These are phyloP conservation scores for Candida nitratophila DNA, from an alignment of 805 yeast species.

Conservation along the genomic window DNA sequence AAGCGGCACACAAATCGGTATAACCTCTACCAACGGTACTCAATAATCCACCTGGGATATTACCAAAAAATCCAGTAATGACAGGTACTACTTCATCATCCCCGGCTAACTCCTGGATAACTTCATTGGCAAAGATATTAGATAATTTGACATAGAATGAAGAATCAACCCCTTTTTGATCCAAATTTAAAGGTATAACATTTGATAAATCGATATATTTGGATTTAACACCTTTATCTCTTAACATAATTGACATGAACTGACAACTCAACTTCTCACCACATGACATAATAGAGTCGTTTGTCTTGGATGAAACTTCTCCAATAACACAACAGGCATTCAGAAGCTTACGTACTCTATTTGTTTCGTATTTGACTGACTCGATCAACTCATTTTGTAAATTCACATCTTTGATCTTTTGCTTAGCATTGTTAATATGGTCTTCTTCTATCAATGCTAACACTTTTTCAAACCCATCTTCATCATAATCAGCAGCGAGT, in stretches of 20 bases:
- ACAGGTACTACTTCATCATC: constrained; percentile 61
- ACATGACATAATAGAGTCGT: constrained; percentile 83
- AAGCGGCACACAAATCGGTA: constrained; percentile 96
- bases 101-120: constrained; percentile 29
- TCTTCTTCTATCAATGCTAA: constrained; percentile 69
- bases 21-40: constrained; percentile 96
- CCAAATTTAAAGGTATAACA: constrained; percentile 50
- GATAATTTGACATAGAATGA: constrained; percentile 54
- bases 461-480: constrained; percentile 38
- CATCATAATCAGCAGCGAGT: constrained; percentile 52
- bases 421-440: constrained; percentile 67
- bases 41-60: constrained; percentile 91
- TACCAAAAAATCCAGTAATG: constrained; percentile 91
- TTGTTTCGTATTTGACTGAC: constrained; percentile 60
- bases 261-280: constrained; percentile 92
- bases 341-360: constrained; percentile 58
- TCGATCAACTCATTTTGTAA: constrained; percentile 47
- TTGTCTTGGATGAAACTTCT: constrained; percentile 81
- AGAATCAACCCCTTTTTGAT: constrained; percentile 56
- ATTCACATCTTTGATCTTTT: constrained; percentile 35
- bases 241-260: constrained; percentile 79
- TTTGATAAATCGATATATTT: constrained; percentile 72
- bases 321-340: constrained; percentile 89
- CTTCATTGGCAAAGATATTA: constrained; percentile 41
- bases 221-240: constrained; percentile 75